Conservation (phyloP, 306 rosid genomes). For the Lagenaria siceraria region DNA sequence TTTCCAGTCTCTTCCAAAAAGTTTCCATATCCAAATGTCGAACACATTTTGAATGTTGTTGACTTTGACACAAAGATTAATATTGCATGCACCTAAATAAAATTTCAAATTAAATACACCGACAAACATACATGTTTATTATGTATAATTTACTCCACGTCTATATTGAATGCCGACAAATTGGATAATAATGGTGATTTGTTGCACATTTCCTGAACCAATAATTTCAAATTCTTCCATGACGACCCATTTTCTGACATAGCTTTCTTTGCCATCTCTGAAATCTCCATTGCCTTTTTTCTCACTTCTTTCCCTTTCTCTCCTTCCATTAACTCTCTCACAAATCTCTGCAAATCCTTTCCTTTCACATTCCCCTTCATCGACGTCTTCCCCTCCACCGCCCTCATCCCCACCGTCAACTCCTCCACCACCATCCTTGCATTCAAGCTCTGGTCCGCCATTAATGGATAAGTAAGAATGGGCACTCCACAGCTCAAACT, state of each 20-base stretch:
- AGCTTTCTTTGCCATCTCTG: constrained; percentile 23
- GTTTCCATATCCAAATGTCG: too few relatives aligned
- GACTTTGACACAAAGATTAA: too few relatives aligned
- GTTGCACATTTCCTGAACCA: constrained; percentile 11
- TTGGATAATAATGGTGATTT: not conserved
- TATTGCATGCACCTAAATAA: too few relatives aligned
- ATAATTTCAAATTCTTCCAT: not conserved
- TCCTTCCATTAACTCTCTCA: constrained; percentile 35
- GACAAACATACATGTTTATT: too few relatives aligned
- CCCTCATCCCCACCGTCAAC: constrained; percentile 26
- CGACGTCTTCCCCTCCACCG: not conserved
- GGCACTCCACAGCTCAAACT: constrained; percentile 38
- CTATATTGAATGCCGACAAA: not conserved
- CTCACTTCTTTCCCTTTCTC: constrained; percentile 21
- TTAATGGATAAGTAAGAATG: constrained; percentile 33
- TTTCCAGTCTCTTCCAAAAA: too few relatives aligned
- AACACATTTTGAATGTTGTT: too few relatives aligned
- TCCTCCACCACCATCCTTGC: constrained; percentile 44
- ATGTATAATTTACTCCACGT: not conserved
- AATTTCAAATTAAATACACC: too few relatives aligned
- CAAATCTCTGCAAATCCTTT: constrained; percentile 19
- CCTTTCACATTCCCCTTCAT: constrained; percentile 26
- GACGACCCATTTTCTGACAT: constrained; percentile 35
- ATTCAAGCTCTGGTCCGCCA: constrained; percentile 36
- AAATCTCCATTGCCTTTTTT: constrained; percentile 22